Conservation (phyloP, 176 grass and related monocot genomes). For the Zizania latifolia region DNA sequence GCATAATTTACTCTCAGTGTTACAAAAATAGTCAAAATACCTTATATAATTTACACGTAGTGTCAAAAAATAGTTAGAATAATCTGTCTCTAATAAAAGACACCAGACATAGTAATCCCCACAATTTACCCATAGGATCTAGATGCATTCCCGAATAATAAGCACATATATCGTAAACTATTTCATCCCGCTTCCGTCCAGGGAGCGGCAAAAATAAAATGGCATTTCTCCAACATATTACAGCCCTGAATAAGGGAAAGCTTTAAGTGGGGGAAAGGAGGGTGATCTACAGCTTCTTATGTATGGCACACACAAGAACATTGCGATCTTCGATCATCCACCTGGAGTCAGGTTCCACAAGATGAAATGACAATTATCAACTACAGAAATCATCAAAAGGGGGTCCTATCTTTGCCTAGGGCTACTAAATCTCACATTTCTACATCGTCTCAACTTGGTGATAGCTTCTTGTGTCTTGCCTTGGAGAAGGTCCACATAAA, state of each 20-base stretch:
- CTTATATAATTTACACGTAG: too few species aligned
- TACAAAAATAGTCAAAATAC: too few species aligned
- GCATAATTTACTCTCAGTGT: too few species aligned
- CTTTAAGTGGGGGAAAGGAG: slow-evolving; percentile 8
- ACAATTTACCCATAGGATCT: too few species aligned
- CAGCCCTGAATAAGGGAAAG: slow-evolving; percentile 39
- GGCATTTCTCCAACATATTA: slow-evolving; percentile 25
- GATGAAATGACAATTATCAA: slow-evolving; percentile 47
- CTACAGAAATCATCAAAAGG: slow-evolving; percentile 38
- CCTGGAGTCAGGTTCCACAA: slow-evolving; percentile 31
- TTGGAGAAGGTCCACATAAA: slow-evolving; percentile 83
- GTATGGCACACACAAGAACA: slow-evolving; percentile 45
- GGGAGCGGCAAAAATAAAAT: slow-evolving; percentile 24
- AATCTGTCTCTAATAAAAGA: too few species aligned
- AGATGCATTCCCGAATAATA: slow-evolving; percentile 28
- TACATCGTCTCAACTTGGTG: slow-evolving; percentile 68
- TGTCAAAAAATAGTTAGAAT: too few species aligned
- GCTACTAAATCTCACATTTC: slow-evolving; percentile 59
- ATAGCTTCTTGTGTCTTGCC: slow-evolving; percentile 65
- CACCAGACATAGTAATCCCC: too few species aligned
- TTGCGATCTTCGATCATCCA: slow-evolving; percentile 30
- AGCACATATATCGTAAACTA: slow-evolving; percentile 28
- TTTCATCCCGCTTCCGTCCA: slow-evolving; percentile 25
- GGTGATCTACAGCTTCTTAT: slow-evolving; percentile 40
- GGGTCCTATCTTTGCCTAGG: slow-evolving; percentile 25